phyloP scores from a whole-genome alignment of 768 basidiomycete genomes.

The Rhodotorula taiwanensis region DNA sequence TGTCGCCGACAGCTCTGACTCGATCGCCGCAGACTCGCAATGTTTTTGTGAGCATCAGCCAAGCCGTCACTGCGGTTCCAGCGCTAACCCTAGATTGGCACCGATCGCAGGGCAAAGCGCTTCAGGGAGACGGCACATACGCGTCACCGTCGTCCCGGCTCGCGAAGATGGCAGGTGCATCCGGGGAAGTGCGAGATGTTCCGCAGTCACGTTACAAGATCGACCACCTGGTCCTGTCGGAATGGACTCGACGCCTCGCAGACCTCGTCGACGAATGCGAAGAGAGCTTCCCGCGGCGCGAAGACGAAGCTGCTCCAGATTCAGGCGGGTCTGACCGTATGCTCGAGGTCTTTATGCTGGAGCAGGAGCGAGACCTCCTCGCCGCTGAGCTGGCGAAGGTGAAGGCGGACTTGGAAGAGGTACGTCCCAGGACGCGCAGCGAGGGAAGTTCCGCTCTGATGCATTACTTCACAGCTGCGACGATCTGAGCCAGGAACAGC shows the following conservation, averaged over 20 bases:
- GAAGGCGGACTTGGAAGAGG: constrained; percentile 3
- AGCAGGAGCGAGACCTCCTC: constrained; percentile 28
- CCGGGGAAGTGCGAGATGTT: not conserved
- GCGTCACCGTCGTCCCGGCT: not conserved
- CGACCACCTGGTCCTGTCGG: constrained; percentile 16
- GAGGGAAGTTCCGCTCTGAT: too few species aligned
- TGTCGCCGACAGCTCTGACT: constrained; percentile 17
- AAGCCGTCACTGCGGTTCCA: too few species aligned
- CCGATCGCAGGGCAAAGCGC: constrained; percentile 17
- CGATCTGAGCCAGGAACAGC: too few species aligned
- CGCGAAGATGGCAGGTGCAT: not conserved
- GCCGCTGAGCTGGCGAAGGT: constrained; percentile 13
- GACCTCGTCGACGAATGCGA: constrained; percentile 14
- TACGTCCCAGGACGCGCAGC: too few species aligned
- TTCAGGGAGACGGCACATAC: not conserved
- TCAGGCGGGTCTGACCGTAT: not conserved
- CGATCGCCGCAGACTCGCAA: constrained; percentile 30
- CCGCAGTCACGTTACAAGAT: not conserved
- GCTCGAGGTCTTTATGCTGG: constrained; percentile 24
- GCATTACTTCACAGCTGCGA: too few species aligned
- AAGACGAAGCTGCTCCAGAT: not conserved
- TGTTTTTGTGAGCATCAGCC: too few species aligned
- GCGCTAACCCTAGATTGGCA: too few species aligned
- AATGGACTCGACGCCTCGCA: constrained; percentile 20
- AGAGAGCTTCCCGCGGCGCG: not conserved